Base-by-base conservation (phyloP, 345 rosid species). In the Rhodamnia rubescens region DNA sequence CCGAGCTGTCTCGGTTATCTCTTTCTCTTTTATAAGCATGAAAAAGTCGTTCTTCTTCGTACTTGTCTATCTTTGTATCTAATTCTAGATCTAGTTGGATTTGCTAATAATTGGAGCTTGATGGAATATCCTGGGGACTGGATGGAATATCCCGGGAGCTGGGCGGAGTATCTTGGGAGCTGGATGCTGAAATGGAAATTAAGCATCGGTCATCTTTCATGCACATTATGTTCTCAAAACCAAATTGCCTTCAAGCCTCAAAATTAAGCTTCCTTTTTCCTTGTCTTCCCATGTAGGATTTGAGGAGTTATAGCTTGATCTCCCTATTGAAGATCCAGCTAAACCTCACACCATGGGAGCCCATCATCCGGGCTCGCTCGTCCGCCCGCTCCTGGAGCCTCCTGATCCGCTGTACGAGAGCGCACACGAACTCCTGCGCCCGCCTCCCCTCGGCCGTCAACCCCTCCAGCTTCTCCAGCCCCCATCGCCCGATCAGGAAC, bases 251-350 rank as follows among this genome's bases (percentile, higher is more conserved):
- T 14, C 7, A 61, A 64, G 15, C 75, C 44, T 16, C 75, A 64
- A 64, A 64, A 29, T 42, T 42, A 64, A 36, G 74, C 75, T 32
- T 64, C 75, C 2, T 32, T 32, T 27, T 27, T 16, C 42, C 42
- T 8, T 64, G 51, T 64, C 20, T 16, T 32, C 40, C 75, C 75
- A 8, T 64, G 75, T 64, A 64, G 42, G 29, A 7, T 64, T 54
- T 8, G 7, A 29, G 42, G 75, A 64, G 40, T 8, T 16, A 32
- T 18, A 83, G 29, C 52, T 20, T 36, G 61, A 83, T 27, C 87
- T 91, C 91, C 88, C 83, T 91, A 1, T 94, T 85, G 84, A 94
- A 95, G 69, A 94, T 90, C 96, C 98, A 95, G 88, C 96, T 95
- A 84, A 95, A 94, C 88, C 78, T 83, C 53, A 84, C 93, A 22